phyloP scores from a whole-genome alignment of 371 early-diverging fungal genomes.

The Mucor irregularis region DNA sequence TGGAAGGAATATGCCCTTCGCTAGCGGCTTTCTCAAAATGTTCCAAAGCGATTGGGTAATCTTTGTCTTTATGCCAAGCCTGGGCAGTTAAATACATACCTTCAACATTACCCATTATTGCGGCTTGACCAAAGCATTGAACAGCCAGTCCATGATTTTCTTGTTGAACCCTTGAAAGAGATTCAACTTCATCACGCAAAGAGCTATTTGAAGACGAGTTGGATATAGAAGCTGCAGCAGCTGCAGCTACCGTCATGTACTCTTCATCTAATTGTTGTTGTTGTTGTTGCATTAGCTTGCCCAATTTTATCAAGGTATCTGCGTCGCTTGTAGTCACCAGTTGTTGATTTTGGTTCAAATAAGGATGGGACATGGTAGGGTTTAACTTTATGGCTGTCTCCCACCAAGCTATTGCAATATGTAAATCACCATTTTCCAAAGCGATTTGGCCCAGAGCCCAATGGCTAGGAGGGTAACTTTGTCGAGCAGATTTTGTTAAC shows the following conservation, averaged over 20 bases:
- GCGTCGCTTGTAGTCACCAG: constrained; percentile 24
- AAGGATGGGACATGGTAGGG: constrained; percentile 17
- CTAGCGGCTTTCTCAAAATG: constrained; percentile 40
- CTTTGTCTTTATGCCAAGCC: constrained; percentile 40
- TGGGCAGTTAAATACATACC: constrained; percentile 44
- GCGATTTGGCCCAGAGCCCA: constrained; percentile 48
- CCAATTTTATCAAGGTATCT: constrained; percentile 36
- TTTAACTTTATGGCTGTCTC: constrained; percentile 28
- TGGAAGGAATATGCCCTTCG: constrained; percentile 32
- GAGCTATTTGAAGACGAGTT: neutral
- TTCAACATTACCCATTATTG: constrained; percentile 35
- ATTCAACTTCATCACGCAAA: constrained; percentile 7
- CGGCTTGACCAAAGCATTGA: constrained; percentile 38
- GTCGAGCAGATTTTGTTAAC: constrained; percentile 37
- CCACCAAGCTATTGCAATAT: constrained; percentile 42
- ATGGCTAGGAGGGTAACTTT: constrained; percentile 32
- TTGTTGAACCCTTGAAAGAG: constrained; percentile 23
- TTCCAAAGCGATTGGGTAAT: constrained; percentile 40
- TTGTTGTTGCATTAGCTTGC: constrained; percentile 28
- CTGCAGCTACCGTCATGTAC: neutral
- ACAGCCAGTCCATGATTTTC: constrained; percentile 27
- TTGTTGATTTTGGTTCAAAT: constrained; percentile 1
- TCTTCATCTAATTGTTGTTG: neutral
- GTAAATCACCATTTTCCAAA: constrained; percentile 35
- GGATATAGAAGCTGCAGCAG: no score